Conservation (phyloP, 1,139 yeast genomes). For the Yamadazyma membranifaciens region DNA sequence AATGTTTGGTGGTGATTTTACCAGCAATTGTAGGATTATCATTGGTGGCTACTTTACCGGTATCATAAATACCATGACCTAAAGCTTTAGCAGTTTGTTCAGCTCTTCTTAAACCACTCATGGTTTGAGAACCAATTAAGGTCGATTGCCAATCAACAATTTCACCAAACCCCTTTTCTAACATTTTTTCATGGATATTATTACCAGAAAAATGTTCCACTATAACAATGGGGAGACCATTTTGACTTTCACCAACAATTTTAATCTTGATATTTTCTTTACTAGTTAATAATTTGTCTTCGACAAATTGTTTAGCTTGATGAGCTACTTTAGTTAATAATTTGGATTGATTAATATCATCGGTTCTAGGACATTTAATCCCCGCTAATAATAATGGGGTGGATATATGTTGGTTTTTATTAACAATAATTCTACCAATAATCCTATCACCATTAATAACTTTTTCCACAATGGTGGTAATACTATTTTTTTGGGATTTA, state of each 20-base stretch:
- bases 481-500: constrained; percentile 40
- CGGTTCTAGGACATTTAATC: constrained; percentile 67
- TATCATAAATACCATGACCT: constrained; percentile 64
- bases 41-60: constrained; percentile 18
- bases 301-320: constrained; percentile 66
- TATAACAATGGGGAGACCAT: constrained; percentile 62
- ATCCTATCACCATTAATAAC: constrained; percentile 79
- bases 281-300: constrained; percentile 64
- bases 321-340: constrained; percentile 55
- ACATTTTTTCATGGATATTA: constrained; percentile 61
- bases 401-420: constrained; percentile 42
- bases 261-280: constrained; percentile 50
- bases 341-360: constrained; percentile 38
- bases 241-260: constrained; percentile 59
- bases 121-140: constrained; percentile 63
- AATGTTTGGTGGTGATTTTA: constrained; percentile 18
- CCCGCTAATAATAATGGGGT: constrained; percentile 73
- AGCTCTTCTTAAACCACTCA: constrained; percentile 61
- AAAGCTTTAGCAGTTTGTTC: constrained; percentile 66
- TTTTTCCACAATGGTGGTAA: constrained; percentile 65
- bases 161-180: constrained; percentile 70
- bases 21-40: constrained; percentile 12
- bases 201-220: constrained; percentile 73
- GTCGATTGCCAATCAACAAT: constrained; percentile 82
- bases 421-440: constrained; percentile 52